Conservation (phyloP, 495 filamentous ascomycete species). For the Trichoderma reesei region DNA sequence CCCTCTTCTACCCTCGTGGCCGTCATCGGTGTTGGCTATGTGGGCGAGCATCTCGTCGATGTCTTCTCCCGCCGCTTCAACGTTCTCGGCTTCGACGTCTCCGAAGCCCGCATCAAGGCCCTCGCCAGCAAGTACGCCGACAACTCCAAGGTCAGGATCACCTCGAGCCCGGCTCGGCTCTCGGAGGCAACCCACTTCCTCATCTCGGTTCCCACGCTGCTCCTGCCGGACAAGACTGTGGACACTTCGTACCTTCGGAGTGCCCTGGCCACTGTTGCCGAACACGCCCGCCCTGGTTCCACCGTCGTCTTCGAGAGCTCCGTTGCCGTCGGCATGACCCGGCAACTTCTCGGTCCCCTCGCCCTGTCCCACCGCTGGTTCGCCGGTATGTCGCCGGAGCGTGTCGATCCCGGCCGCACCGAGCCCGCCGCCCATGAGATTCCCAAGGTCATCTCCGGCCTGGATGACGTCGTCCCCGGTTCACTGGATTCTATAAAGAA, state of each 20-base stretch:
- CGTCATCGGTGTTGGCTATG: constrained; percentile 30
- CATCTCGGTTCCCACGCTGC: constrained; percentile 29
- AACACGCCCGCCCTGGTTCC: constrained; percentile 20
- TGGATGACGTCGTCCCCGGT: constrained; percentile 22
- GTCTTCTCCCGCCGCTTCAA: constrained; percentile 21
- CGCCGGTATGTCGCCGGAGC: constrained; percentile 30
- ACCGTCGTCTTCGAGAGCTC: constrained; percentile 30
- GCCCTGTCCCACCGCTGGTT: constrained; percentile 17
- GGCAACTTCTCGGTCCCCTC: constrained; percentile 23
- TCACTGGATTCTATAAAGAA: constrained; percentile 23
- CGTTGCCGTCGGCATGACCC: constrained; percentile 31
- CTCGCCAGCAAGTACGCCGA: constrained; percentile 14
- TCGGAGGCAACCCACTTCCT: constrained; percentile 25
- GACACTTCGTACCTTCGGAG: constrained; percentile 23
- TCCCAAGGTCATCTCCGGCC: constrained; percentile 29
- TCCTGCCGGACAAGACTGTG: constrained; percentile 23
- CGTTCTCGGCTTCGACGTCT: constrained; percentile 28
- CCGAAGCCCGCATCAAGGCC: constrained; percentile 16
- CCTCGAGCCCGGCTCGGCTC: constrained; percentile 18
- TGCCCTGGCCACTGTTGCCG: constrained; percentile 23
- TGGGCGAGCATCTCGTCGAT: constrained; percentile 25
- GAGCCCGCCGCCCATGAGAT: constrained; percentile 20
- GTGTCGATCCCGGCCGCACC: constrained; percentile 29
- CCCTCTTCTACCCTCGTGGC: constrained; percentile 18
- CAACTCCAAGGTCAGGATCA: constrained; percentile 16